Base-by-base conservation (phyloP, 1,284 basidiomycete genomes). In the Irpex sp. region DNA sequence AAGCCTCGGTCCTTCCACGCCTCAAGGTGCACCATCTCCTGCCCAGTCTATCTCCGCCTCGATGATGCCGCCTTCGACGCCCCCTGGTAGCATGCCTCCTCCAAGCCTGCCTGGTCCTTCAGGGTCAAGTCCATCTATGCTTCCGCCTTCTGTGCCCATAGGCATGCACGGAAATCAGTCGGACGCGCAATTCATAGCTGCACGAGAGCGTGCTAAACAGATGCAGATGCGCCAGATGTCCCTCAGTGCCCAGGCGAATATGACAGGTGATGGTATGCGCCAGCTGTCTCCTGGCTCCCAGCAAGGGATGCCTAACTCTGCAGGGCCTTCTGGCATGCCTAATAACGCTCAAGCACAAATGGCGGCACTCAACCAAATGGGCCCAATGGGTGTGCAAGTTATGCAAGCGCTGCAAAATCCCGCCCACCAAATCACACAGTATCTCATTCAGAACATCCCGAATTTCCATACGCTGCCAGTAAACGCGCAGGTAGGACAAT, bases 401-500 rank as follows among this genome's bases (percentile, higher is more conserved):
- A 76, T 78, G 60, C 75, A 80, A 58, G 73, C 86, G 17, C 68
- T 90, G 68, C 84, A 85, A 64, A 83, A 77, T 37, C 84, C 83
- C 11, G 74, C 68, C 13, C 84, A 90, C 70, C 83, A 85, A 36
- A 77, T 90, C 61, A 74, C 87, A 70, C 78, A 82, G 63, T 83
- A 84, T 65, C 78, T 90, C 74, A 67, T 76, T 4, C 74, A 79
- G 57, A 75, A 76, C 37, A 70, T 86, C 3, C 88, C 86, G 15
- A 78, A 78, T 6, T 90, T 91, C 68, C 74, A 76, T 66, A 69
- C 71, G 21, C 68, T 89, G 62, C 80, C 86, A 7, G 53, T 80
- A 4, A 79, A 75, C 63, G 75, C 81, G 66, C 88, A 90, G 73
- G 68, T 90, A 65, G 84, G 86, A 69, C 83, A 78, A 68, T 78